Percentiles rank a stretch among this genome's conserved stretches.
These are phyloP conservation scores for Exobasidium cylindrosporum DNA, from an alignment of 1,284 basidiomycete species.

Conservation along the genomic window DNA sequence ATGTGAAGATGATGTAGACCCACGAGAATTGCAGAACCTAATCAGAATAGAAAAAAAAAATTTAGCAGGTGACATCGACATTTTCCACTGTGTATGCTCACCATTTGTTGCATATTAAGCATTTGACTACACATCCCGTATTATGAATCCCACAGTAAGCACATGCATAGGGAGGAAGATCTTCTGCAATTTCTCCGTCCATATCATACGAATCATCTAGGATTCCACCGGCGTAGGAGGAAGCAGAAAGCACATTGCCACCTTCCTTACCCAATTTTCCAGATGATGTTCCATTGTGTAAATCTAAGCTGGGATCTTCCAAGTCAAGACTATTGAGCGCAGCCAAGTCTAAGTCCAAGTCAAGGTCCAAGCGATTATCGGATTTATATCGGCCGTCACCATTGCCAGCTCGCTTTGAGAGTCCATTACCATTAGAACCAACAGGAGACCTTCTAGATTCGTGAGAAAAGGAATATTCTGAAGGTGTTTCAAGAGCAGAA, in stretches of 20 bases:
- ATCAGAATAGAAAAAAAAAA: not conserved
- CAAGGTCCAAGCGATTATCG: slow-evolving; percentile 26
- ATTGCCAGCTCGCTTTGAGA: not conserved
- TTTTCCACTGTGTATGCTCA: not conserved
- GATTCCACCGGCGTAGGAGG: slow-evolving; percentile 59
- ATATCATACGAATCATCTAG: slow-evolving; percentile 67
- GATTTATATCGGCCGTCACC: slow-evolving; percentile 1
- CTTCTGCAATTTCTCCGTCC: slow-evolving; percentile 64
- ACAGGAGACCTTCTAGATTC: not conserved
- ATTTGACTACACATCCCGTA: slow-evolving; percentile 94
- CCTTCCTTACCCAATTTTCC: slow-evolving; percentile 12
- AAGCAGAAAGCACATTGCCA: slow-evolving; percentile 6
- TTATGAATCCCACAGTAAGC: slow-evolving; percentile 96
- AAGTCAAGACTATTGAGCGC: slow-evolving; percentile 38
- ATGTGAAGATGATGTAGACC: slow-evolving; percentile 88
- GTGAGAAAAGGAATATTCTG: slow-evolving; percentile 33
- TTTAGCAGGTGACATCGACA: not conserved
- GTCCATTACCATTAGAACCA: not conserved
- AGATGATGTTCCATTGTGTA: slow-evolving; percentile 22
- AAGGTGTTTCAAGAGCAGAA: slow-evolving; percentile 29
- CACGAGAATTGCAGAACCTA: slow-evolving; percentile 93
- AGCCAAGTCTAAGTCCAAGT: slow-evolving; percentile 36
- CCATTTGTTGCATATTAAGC: slow-evolving; percentile 86
- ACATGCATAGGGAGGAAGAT: slow-evolving; percentile 58
- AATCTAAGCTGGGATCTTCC: slow-evolving; percentile 16